A percentile compares a stretch with the other conserved stretches of the same genome.
Evolutionary conservation across 225 moss, liverwort and hornwort species (phyloP).

Genomic region (Physcomitrium patens): DNA sequence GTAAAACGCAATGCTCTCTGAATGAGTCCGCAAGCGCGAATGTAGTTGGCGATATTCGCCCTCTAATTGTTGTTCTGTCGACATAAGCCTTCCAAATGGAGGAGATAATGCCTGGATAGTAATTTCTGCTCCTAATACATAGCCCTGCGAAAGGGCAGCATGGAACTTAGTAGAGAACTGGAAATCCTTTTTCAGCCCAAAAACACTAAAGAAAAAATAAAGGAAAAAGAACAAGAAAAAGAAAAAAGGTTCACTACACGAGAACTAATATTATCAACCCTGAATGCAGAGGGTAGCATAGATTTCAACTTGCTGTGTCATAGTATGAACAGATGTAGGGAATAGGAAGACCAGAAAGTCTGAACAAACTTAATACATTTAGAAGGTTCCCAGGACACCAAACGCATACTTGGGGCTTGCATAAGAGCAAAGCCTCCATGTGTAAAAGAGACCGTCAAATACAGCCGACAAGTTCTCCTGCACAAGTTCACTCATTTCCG

Average conservation of each 20-base stretch:
- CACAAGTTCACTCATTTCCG: slow-evolving; percentile 87
- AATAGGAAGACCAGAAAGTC: not conserved
- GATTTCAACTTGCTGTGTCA: too few relatives aligned
- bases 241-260: too few relatives aligned
- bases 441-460: slow-evolving; percentile 88
- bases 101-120: slow-evolving; percentile 85
- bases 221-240: too few relatives aligned
- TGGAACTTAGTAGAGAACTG: slow-evolving; percentile 4
- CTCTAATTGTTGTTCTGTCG: slow-evolving; percentile 94
- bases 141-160: slow-evolving; percentile 61
- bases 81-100: slow-evolving; percentile 93
- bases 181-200: not conserved
- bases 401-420: slow-evolving; percentile 92
- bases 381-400: slow-evolving; percentile 82
- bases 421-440: slow-evolving; percentile 92
- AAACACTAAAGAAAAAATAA: too few relatives aligned
- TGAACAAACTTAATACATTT: slow-evolving; percentile 15
- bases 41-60: slow-evolving; percentile 96
- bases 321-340: too few relatives aligned
- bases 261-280: slow-evolving; percentile 6
- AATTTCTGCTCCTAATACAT: slow-evolving; percentile 90
- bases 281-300: too few relatives aligned
- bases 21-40: slow-evolving; percentile 88
- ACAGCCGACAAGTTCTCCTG: slow-evolving; percentile 90
- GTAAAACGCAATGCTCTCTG: slow-evolving; percentile 98